A percentile compares a stretch with the other conserved stretches of the same genome.
Evolutionary conservation across 2,329 filamentous ascomycete genomes (phyloP).

Genomic region (Colletotrichum australisinense): DNA sequence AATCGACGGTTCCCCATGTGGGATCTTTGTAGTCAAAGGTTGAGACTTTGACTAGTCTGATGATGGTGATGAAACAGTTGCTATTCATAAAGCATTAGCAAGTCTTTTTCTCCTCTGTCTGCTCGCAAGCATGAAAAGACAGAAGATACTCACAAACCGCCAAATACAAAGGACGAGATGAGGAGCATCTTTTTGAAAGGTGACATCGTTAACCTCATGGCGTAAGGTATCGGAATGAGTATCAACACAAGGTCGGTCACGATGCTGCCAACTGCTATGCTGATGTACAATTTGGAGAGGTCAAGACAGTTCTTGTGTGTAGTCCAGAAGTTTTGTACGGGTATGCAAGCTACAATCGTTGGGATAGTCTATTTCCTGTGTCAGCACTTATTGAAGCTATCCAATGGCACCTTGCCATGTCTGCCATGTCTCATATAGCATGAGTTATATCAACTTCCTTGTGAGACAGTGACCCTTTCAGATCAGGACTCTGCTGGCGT

Average conservation of each 20-base stretch:
- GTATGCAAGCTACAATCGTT: conserved; percentile 22
- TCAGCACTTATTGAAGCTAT: not conserved
- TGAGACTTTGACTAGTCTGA: conserved; percentile 23
- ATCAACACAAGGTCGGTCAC: conserved; percentile 16
- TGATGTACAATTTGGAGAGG: conserved; percentile 23
- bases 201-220: conserved; percentile 4
- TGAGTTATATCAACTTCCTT: not conserved
- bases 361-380: conserved; percentile 7
- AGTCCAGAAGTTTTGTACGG: conserved; percentile 28
- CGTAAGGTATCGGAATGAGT: conserved; percentile 8
- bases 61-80: conserved; percentile 31
- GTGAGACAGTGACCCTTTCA: not conserved
- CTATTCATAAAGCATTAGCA: not conserved
- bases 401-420: not conserved
- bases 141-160: not conserved
- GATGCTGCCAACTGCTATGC: conserved; percentile 30
- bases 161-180: not conserved
- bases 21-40: conserved; percentile 25
- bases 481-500: not conserved
- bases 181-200: not conserved
- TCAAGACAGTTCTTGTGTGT: conserved; percentile 29
- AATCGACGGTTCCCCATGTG: conserved; percentile 30
- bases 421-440: not conserved
- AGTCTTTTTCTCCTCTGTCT: too few relatives aligned
- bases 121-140: accelerated